Evolutionary conservation across 768 basidiomycete genomes (phyloP), one percentile per base, ranked within the genome.

Genomic region (Tricholoma sp.): DNA sequence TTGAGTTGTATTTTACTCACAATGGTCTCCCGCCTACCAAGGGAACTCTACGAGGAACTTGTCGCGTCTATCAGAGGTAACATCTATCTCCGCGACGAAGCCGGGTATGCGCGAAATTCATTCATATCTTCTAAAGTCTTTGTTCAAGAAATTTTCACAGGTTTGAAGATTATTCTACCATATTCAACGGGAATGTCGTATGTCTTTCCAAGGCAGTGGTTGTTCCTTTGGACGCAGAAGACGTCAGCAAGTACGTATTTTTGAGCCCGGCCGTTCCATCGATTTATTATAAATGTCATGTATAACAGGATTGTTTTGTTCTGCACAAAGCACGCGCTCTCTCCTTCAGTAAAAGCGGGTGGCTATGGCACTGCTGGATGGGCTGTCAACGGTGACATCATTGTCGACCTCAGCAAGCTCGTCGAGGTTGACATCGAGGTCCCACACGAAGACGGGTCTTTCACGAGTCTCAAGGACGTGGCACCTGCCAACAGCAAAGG

Each of bases 341-440:
- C 87, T 9, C 82, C 88, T 5, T 93, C 91, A 8, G 80, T 94
- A 63, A 94, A 92, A 68, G 89, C 91, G 1, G 94, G 94, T 22
- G 94, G 94, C 0, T 94, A 89, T 66, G 94, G 93, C 5, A 94
- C 90, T 1, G 91, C 87, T 9, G 94, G 92, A 1, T 93, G 92
- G 89, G 83, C 91, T 49, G 82, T 95, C 54, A 85, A 84, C 14
- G 94, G 94, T 35, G 88, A 95, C 64, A 76, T 96, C 56, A 85
- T 96, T 65, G 71, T 95, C 62, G 94, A 96, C 72, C 72, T 96
- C 50, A 82, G 79, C 64, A 82, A 79, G 63, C 73, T 97, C 51
- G 75, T 76, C 53, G 85, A 86, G 35, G 75, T 89, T 37, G 81
- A 84, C 31, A 84, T 93, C 54, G 88, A 89, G 65, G 64, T 76